Percentiles rank a stretch among this genome's conserved stretches.
Evolutionary conservation across 805 yeast genomes (phyloP).

Genomic region (Candida pseudofarinosa): DNA sequence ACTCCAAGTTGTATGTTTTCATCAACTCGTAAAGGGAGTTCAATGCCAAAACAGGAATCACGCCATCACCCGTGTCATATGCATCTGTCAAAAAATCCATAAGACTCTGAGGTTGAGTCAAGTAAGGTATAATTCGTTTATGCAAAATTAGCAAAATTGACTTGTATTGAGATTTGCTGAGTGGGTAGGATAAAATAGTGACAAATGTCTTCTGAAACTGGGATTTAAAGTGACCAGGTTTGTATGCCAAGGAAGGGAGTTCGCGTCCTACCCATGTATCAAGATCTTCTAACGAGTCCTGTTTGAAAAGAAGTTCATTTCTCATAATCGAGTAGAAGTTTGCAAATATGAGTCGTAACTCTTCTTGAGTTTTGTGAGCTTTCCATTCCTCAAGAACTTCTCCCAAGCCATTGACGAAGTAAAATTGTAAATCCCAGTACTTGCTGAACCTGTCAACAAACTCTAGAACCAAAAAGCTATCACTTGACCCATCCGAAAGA

Average conservation of each 20-base stretch:
- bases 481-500: slow-evolving; percentile 44
- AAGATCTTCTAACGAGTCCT: slow-evolving; percentile 22
- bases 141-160: slow-evolving; percentile 67
- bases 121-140: slow-evolving; percentile 76
- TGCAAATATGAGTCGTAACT: slow-evolving; percentile 26
- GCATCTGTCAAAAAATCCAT: slow-evolving; percentile 95
- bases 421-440: slow-evolving; percentile 76
- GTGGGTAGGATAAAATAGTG: slow-evolving; percentile 46
- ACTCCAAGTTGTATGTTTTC: slow-evolving; percentile 78
- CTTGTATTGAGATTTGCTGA: slow-evolving; percentile 59
- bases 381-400: slow-evolving; percentile 20
- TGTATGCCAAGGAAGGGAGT: slow-evolving; percentile 35
- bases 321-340: slow-evolving; percentile 39
- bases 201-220: slow-evolving; percentile 72
- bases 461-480: slow-evolving; percentile 48
- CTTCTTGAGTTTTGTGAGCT: slow-evolving; percentile 10
- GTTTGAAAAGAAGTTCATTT: slow-evolving; percentile 17
- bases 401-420: slow-evolving; percentile 53
- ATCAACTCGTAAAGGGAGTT: slow-evolving; percentile 86
- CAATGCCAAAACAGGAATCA: slow-evolving; percentile 71
- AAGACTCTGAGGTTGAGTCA: slow-evolving; percentile 71
- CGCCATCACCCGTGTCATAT: slow-evolving; percentile 49
- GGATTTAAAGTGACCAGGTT: slow-evolving; percentile 46
- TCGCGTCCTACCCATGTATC: slow-evolving; percentile 28
- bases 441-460: slow-evolving; percentile 51